A percentile compares a stretch with the other conserved stretches of the same genome.
phyloP scores from a whole-genome alignment of 139 green algal genomes.

The Coccomyxa sp. region DNA sequence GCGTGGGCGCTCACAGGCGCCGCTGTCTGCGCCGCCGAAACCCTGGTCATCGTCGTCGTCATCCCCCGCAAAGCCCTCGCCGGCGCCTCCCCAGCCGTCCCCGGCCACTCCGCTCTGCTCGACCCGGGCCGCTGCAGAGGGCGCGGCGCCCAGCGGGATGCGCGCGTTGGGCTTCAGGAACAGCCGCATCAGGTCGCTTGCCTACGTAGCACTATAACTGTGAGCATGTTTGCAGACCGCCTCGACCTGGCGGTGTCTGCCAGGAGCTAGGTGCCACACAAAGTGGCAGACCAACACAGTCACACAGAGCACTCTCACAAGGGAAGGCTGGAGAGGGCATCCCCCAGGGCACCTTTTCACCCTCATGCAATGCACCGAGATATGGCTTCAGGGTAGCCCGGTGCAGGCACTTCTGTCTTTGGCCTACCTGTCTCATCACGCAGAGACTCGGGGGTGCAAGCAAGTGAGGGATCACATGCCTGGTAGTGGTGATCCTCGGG shows the following conservation, averaged over 20 bases:
- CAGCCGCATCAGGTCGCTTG: slow-evolving; percentile 29
- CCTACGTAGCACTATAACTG: slow-evolving; percentile 11
- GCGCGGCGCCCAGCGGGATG: neutral
- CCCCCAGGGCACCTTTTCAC: neutral
- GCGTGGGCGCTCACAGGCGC: neutral
- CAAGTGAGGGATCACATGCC: slow-evolving; percentile 16
- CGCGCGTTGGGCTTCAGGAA: slow-evolving; percentile 31
- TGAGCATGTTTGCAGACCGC: neutral
- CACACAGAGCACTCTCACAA: too few species aligned
- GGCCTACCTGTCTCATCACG: too few species aligned
- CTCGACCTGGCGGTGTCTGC: too few species aligned
- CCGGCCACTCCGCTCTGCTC: neutral
- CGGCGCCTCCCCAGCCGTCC: neutral
- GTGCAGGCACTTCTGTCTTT: neutral
- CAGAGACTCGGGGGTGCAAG: neutral
- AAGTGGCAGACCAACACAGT: too few species aligned
- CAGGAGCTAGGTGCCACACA: too few species aligned
- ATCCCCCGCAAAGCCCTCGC: neutral
- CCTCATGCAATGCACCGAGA: neutral
- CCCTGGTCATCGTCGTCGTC: slow-evolving; percentile 14
- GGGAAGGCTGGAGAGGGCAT: too few species aligned
- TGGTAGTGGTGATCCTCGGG: slow-evolving; percentile 73
- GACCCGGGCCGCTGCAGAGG: neutral
- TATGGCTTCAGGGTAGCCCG: neutral
- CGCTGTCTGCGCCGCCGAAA: slow-evolving; percentile 8